Conservation (phyloP, 192 early-diverging fungal genomes). For the Dissophora ornata region DNA sequence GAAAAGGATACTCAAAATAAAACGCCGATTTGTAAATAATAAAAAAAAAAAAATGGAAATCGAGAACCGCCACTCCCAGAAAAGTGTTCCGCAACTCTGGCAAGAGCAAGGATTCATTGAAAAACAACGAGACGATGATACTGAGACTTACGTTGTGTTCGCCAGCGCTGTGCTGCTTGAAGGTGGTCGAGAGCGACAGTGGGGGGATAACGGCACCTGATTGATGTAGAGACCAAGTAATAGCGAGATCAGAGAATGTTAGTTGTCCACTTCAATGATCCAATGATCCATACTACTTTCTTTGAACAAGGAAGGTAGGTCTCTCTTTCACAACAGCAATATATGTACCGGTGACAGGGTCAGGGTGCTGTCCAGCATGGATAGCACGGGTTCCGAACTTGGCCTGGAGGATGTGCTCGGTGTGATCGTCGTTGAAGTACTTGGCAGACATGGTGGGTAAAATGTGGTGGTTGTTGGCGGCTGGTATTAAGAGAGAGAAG, state of each 20-base stretch:
- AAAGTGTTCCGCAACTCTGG: too few relatives aligned
- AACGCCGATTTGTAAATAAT: background rate
- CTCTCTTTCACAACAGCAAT: too few relatives aligned
- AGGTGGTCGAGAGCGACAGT: constrained; percentile 95
- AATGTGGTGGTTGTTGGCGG: too few relatives aligned
- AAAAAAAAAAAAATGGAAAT: background rate
- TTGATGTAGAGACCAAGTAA: background rate
- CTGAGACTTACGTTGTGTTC: constrained; percentile 75
- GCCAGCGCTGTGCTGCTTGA: constrained; percentile 92
- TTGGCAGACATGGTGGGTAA: constrained; percentile 42
- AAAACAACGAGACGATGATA: background rate
- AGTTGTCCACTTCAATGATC: too few relatives aligned
- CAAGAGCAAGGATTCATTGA: too few relatives aligned
- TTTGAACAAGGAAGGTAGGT: too few relatives aligned
- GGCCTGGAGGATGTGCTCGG: constrained; percentile 46
- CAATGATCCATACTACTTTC: too few relatives aligned
- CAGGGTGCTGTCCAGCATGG: constrained; percentile 91
- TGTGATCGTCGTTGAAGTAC: constrained; percentile 46
- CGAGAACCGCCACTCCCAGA: too few relatives aligned
- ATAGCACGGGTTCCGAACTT: constrained; percentile 93
- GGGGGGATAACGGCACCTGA: constrained; percentile 93
- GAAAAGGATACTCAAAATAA: background rate
- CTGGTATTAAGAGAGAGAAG: background rate
- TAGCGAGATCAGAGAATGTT: too few relatives aligned
- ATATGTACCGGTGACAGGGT: constrained; percentile 81